These are phyloP conservation scores for Ogataea nakhonphanomensis DNA, from an alignment of 805 yeast species.

Conservation along the genomic window DNA sequence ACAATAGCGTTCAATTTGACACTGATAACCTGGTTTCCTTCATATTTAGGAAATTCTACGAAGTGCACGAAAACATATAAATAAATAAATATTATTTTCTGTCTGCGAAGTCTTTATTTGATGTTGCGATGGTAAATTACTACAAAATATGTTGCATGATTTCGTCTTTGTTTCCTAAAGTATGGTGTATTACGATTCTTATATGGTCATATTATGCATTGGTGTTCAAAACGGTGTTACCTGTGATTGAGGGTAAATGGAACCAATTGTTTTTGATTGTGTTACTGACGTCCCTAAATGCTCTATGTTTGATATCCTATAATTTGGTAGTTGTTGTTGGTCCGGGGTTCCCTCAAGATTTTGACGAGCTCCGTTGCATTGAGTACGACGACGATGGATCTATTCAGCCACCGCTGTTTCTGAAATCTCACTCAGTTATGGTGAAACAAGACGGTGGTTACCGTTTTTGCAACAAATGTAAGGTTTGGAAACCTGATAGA, in stretches of 20 bases:
- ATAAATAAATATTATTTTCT: not conserved
- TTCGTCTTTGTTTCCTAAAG: conserved; percentile 48
- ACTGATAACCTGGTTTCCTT: conserved; percentile 66
- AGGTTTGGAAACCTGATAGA: conserved; percentile 58
- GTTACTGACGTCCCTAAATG: conserved; percentile 31
- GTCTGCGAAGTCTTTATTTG: not conserved
- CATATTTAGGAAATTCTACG: conserved; percentile 73
- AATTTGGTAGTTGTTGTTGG: conserved; percentile 50
- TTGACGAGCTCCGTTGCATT: conserved; percentile 35
- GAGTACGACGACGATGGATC: conserved; percentile 18
- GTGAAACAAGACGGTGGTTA: conserved; percentile 58
- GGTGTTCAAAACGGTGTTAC: conserved; percentile 28
- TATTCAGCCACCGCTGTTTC: conserved; percentile 40
- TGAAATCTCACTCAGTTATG: conserved; percentile 39
- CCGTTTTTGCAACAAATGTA: conserved; percentile 53
- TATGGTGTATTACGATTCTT: conserved; percentile 39
- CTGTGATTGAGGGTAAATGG: conserved; percentile 15
- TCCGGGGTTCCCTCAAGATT: conserved; percentile 66
- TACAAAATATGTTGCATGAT: conserved; percentile 32
- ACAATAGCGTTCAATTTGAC: conserved; percentile 64
- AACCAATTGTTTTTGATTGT: conserved; percentile 22
- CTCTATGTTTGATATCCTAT: conserved; percentile 47
- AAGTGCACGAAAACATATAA: conserved; percentile 24
- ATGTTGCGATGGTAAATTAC: conserved; percentile 6
- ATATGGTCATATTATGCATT: conserved; percentile 48